Conservation (phyloP, 2,329 filamentous ascomycete species). For the Truncatella angustata region DNA sequence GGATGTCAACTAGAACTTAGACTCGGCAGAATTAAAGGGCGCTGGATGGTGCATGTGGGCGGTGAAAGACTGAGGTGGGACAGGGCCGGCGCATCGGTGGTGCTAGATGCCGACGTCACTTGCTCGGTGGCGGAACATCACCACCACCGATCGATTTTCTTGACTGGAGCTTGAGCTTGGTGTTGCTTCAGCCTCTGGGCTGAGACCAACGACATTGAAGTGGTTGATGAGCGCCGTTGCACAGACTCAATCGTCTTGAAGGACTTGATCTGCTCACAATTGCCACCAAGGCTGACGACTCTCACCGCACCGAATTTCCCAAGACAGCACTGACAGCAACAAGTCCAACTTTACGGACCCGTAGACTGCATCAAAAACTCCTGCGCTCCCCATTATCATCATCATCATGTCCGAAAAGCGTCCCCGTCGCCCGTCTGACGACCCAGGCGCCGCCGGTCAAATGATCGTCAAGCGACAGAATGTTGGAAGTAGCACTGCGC, state of each 20-base stretch:
- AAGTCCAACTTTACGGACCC: too few relatives aligned
- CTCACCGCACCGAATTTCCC: too few relatives aligned
- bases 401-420: slow-evolving; percentile 84
- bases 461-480: slow-evolving; percentile 90
- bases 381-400: not conserved
- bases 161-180: not conserved
- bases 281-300: too few relatives aligned
- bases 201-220: not conserved
- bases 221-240: too few relatives aligned
- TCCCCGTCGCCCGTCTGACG: slow-evolving; percentile 81
- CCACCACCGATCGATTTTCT: slow-evolving; percentile 5
- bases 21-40: not conserved
- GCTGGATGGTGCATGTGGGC: not conserved
- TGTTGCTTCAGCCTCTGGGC: not conserved
- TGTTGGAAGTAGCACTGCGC: slow-evolving; percentile 47
- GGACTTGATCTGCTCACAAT: too few relatives aligned
- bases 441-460: slow-evolving; percentile 70
- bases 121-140: slow-evolving; percentile 6
- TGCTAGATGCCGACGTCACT: not conserved
- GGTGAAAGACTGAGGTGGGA: not conserved
- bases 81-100: not conserved
- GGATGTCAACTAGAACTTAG: too few relatives aligned
- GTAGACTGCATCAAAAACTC: too few relatives aligned
- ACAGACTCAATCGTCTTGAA: too few relatives aligned
- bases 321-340: too few relatives aligned